Percentiles rank a stretch among this genome's conserved stretches.
These are phyloP conservation scores for Cicer yamashitae DNA, from an alignment of 306 rosid species.

Conservation along the genomic window DNA sequence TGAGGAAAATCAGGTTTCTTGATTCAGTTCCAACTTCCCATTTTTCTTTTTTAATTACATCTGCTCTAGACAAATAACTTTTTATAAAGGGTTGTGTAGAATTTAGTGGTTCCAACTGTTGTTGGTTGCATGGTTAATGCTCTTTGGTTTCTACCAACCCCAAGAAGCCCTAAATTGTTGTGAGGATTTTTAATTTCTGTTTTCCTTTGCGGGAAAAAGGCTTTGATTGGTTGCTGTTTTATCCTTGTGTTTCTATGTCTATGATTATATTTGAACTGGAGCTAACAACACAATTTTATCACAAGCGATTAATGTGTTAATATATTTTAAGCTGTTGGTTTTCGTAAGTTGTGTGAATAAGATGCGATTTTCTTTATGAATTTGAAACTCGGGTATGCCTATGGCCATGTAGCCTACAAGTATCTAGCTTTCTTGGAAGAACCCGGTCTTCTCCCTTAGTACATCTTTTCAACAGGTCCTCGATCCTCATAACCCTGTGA, in stretches of 20 bases:
- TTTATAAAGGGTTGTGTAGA: too few relatives aligned
- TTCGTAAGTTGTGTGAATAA: background rate
- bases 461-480: background rate
- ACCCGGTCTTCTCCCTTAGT: background rate
- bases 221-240: background rate
- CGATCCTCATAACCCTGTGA: background rate
- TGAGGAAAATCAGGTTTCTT: too few relatives aligned
- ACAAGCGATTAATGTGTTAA: background rate
- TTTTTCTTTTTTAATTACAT: too few relatives aligned
- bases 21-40: too few relatives aligned
- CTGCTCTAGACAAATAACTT: too few relatives aligned
- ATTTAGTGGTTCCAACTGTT: too few relatives aligned
- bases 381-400: background rate
- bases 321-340: conserved; percentile 7
- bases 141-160: too few relatives aligned
- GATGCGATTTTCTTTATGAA: background rate
- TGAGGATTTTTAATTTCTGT: conserved; percentile 14
- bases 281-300: conserved; percentile 4
- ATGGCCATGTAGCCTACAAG: background rate
- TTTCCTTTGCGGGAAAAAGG: conserved; percentile 6
- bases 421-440: too few relatives aligned
- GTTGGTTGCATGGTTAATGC: too few relatives aligned
- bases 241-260: background rate
- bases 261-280: conserved; percentile 2
- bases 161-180: too few relatives aligned